Conservation (phyloP, 1,284 basidiomycete genomes). For the Cutaneotrichosporon dermatis region DNA sequence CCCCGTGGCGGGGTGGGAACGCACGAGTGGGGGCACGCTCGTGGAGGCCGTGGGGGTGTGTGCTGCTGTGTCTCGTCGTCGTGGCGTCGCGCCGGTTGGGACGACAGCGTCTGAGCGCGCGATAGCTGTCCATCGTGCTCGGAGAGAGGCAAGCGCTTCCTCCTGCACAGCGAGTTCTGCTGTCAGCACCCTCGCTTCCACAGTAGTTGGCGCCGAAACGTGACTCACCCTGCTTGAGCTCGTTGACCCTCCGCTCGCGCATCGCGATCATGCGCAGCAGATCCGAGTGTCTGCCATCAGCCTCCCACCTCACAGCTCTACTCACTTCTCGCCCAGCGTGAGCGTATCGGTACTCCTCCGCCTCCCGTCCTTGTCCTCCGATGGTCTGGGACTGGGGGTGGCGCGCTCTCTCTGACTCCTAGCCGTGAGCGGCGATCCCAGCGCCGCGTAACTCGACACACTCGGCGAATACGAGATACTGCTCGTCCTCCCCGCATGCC, state of each 20-base stretch:
- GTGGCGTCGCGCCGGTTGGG: not conserved
- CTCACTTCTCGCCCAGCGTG: constrained; percentile 1
- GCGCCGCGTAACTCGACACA: no score
- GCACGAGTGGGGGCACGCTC: not conserved
- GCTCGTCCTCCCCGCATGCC: not conserved
- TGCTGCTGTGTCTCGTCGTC: not conserved
- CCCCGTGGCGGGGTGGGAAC: no score
- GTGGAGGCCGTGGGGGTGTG: not conserved
- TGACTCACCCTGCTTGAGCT: constrained; percentile 36
- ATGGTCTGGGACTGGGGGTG: not conserved
- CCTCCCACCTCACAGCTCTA: not conserved
- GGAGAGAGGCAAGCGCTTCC: constrained; percentile 31
- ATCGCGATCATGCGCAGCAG: constrained; percentile 39
- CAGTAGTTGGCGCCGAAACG: not conserved
- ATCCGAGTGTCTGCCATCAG: constrained; percentile 37
- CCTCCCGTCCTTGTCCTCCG: not conserved
- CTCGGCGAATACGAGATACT: not conserved
- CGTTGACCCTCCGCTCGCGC: constrained; percentile 39
- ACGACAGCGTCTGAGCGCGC: constrained; percentile 15
- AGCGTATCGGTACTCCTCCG: not conserved
- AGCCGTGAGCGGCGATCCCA: not conserved
- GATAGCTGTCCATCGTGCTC: constrained; percentile 34
- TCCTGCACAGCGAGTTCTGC: constrained; percentile 39
- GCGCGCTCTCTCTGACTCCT: not conserved
- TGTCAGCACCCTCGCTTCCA: no score